Percentiles rank a stretch among this genome's conserved stretches.
Evolutionary conservation across 148 eudicot species (phyloP).

Genomic region (Euryodendron excelsum): DNA sequence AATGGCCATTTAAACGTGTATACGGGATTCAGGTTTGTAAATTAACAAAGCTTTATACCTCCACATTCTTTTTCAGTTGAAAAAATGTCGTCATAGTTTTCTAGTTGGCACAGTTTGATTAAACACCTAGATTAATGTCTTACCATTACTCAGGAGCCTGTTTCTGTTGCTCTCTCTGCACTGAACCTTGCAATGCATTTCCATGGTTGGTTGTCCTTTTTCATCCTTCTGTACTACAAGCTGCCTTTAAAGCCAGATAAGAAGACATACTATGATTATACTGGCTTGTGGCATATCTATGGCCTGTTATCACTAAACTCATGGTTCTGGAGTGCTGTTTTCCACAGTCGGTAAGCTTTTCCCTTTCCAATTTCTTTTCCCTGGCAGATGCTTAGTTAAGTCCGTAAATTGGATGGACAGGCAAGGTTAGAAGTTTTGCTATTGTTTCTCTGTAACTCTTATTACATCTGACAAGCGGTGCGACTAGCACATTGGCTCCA

Average conservation of each 20-base stretch:
- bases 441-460: not conserved
- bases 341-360: slow-evolving; percentile 71
- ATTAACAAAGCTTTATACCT: not conserved
- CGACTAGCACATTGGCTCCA: not conserved
- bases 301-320: slow-evolving; percentile 64
- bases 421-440: not conserved
- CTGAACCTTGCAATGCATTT: slow-evolving; percentile 87
- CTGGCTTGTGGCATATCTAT: slow-evolving; percentile 67
- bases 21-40: slow-evolving; percentile 73
- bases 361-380: not conserved
- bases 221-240: slow-evolving; percentile 50
- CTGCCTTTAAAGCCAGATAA: slow-evolving; percentile 56
- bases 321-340: slow-evolving; percentile 93
- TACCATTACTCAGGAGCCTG: slow-evolving; percentile 68
- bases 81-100: not conserved
- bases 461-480: not conserved
- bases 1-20: slow-evolving; percentile 84
- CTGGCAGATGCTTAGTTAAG: not conserved
- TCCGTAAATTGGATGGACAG: not conserved
- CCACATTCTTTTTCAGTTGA: not conserved
- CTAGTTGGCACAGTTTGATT: slow-evolving; percentile 21
- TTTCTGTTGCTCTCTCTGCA: slow-evolving; percentile 68
- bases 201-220: slow-evolving; percentile 76
- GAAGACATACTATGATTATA: slow-evolving; percentile 59
- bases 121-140: slow-evolving; percentile 19